Base-by-base conservation (phyloP, 192 early-diverging fungal genomes). In the Paraglomus brasilianum region DNA sequence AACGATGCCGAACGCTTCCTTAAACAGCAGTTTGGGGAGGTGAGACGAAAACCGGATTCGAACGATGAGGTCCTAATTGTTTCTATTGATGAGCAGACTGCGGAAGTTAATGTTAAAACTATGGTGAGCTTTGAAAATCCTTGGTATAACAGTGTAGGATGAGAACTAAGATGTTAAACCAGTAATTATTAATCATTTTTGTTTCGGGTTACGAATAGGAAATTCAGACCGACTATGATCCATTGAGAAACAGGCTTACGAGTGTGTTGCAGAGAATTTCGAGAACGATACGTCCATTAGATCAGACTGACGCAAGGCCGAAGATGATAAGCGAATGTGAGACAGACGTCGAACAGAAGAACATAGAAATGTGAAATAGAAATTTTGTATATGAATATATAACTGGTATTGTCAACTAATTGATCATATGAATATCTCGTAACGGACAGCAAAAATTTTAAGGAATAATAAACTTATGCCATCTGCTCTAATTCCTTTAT, bases 21-120 rank as follows among this genome's bases (percentile, higher is more conserved):
- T 22, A 52, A 11, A 24, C 51, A 55, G 14, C 66, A 68, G 43
- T 68, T 68, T 11, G 66, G 66, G 8, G 51, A 68, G 44, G 51
- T 30, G 44, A 24, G 22, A 22, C 42, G 21, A 13, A 68, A 68
- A 55, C 19, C 19, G 21, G 51, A 68, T 53, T 68, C 66, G 13
- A 21, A 68, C 13, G 30, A 22, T 43, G 66, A 68, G 45, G 46
- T 68, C 8, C 30, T 30, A 30, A 13, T 68, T 10, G 17, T 68
- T 42, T 55, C 42, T 44, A 21, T 68, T 15, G 66, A 68, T 43
- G 36, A 68, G 30, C 14, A 11, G 19, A 42, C 17, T 43, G 66
- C 66, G 9, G 51, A 55, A 55, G 40, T 67, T 19, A 67, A 67
- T 55, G 24, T 67, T 41, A 55, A 41, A 13, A 67, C 66, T 19